These are phyloP conservation scores for Trichoderma sp. DNA, from an alignment of 2,329 filamentous ascomycete species.

Conservation along the genomic window DNA sequence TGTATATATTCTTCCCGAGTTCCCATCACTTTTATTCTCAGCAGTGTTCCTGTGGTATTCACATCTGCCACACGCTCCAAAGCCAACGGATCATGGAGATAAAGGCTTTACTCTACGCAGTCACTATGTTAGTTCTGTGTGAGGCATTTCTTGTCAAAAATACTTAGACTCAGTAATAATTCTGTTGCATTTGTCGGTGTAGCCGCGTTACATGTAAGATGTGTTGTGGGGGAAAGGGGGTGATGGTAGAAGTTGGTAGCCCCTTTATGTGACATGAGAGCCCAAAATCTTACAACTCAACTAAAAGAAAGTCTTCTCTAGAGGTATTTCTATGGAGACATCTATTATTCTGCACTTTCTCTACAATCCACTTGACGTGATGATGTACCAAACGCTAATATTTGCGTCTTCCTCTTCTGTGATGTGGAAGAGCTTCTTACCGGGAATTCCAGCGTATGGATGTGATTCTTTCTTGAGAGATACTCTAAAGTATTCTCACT, in stretches of 20 bases:
- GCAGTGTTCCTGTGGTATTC: background rate
- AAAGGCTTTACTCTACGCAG: background rate
- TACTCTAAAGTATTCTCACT: background rate
- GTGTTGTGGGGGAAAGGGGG: background rate
- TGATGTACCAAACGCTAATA: background rate
- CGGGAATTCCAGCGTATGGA: background rate
- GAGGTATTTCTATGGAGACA: background rate
- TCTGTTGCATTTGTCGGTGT: background rate
- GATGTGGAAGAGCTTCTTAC: background rate
- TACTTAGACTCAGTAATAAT: background rate
- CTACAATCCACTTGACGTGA: background rate
- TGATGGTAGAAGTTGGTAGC: background rate
- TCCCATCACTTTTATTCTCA: background rate
- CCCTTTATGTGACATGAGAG: background rate
- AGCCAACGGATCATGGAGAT: background rate
- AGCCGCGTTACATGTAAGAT: background rate
- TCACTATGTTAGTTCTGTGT: background rate
- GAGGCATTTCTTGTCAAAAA: background rate
- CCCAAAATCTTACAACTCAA: background rate
- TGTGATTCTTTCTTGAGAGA: background rate
- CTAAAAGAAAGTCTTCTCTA: background rate
- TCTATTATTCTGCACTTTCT: background rate
- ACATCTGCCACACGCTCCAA: background rate
- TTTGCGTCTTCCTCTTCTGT: background rate
- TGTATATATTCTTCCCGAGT: background rate